Base-by-base conservation (phyloP, 2,329 filamentous ascomycete genomes). In the Phialophora expanda region DNA sequence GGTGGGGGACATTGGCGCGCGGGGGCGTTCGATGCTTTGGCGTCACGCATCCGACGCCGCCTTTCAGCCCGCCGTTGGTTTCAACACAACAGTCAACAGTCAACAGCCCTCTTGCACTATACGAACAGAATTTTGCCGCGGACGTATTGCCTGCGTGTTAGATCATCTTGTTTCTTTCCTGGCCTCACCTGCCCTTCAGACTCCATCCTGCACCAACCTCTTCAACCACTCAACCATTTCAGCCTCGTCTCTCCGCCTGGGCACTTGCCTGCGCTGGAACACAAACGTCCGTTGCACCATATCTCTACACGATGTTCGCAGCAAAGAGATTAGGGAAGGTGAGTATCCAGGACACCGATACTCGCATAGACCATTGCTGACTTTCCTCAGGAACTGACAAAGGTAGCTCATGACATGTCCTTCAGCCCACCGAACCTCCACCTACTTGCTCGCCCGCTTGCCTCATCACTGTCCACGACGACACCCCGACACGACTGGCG, bases 381-480 rank as follows among this genome's bases (percentile, higher is more conserved):
- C 38, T 8, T 44, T 20, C 5, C 14, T n/a, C 6, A 85, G 82
- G 85, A 87, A 79, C 81, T 87, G 62, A 69, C 77, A 5, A 87
- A 87, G 80, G 84, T 86, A 81, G 60, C 14, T 55, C 51, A 11
- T 32, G 32, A 34, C 32, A 34, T 34, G 32, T 12, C 32, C 9
- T 34, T 11, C 32, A 34, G 32, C 32, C 51, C 51, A 51, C 1
- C 5, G 11, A 11, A 17, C 24, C 8, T 3, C 48, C 8, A 26
- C 20, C 20, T 28, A 51, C 48, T 24, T 51, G 48, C 8, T 28
- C 48, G 24, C 2, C 20, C 24, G 1, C 22, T 6, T 2, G 48
- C 0, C 22, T 2, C 6, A 4, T 22, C 20, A 12, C 4, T 12
- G 9, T 24, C 24, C 20, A n/a, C 38, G 14, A 44, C 17, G 17